phyloP scores from a whole-genome alignment of 2,329 filamentous ascomycete genomes.

The Purpureocillium lavendulum region DNA sequence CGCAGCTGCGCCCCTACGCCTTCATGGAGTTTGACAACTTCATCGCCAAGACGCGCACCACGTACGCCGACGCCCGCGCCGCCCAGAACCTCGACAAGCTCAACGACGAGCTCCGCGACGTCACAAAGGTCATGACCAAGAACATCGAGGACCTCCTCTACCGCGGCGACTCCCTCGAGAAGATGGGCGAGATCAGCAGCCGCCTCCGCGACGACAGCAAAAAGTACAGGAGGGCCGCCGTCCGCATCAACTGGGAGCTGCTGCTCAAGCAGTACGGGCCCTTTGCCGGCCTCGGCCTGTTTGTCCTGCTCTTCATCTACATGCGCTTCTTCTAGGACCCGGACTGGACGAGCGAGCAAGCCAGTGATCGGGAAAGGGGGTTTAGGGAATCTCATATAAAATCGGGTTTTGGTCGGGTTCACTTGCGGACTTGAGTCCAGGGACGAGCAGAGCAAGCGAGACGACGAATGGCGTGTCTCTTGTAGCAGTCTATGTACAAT shows the following conservation, averaged over 20 bases:
- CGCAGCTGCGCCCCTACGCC: constrained; percentile 78
- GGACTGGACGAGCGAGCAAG: no score
- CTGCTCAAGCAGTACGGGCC: constrained; percentile 95
- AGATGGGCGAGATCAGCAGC: constrained; percentile 92
- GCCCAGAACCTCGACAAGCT: constrained; percentile 89
- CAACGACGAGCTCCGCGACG: constrained; percentile 94
- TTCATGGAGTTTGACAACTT: constrained; percentile 98
- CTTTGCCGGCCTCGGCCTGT: constrained; percentile 69
- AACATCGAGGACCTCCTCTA: constrained; percentile 98
- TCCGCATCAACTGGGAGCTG: constrained; percentile 96
- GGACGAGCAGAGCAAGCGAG: background rate
- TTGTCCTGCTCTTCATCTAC: constrained; percentile 81
- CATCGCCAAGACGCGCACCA: constrained; percentile 84
- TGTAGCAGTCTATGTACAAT: constrained; percentile 12
- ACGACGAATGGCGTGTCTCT: constrained; percentile 2
- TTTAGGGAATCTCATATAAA: no score
- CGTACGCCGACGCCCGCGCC: constrained; percentile 87
- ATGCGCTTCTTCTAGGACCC: constrained; percentile 76
- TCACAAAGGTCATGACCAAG: constrained; percentile 99
- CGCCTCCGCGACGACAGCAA: constrained; percentile 84
- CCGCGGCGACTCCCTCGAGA: constrained; percentile 84
- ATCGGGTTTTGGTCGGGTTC: no score
- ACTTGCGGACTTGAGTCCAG: no score
- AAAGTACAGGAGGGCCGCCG: constrained; percentile 88
- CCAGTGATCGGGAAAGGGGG: no score